Conservation (phyloP, 208 protist species). For the Naegleria fowleri region DNA sequence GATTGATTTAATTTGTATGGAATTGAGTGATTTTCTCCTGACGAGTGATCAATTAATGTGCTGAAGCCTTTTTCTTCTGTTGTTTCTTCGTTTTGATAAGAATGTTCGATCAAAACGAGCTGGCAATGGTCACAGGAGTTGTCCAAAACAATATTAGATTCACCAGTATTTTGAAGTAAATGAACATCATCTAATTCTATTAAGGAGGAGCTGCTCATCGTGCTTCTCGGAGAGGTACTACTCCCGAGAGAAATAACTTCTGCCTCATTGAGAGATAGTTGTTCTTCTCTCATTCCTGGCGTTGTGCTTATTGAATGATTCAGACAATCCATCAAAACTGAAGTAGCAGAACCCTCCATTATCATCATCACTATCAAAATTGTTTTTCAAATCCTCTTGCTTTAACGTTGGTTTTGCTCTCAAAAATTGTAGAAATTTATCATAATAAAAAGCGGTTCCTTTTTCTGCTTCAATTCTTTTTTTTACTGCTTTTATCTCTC, state of each 20-base stretch:
- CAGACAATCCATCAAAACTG: neutral
- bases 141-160: neutral
- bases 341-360: neutral
- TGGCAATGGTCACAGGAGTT: neutral
- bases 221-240: neutral
- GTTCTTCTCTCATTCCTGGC: neutral
- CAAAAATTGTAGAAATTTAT: too few species aligned
- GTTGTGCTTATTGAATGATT: neutral
- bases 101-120: neutral
- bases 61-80: neutral
- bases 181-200: neutral
- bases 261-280: neutral
- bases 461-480: too few species aligned
- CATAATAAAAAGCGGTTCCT: too few species aligned
- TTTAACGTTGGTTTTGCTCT: too few species aligned
- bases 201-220: neutral
- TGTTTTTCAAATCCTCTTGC: too few species aligned
- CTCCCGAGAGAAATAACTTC: neutral
- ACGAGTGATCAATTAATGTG: too few species aligned
- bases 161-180: neutral
- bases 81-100: neutral
- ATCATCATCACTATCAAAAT: too few species aligned
- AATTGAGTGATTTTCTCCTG: neutral
- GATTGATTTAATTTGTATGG: neutral
- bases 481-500: too few species aligned